Evolutionary conservation across 2,329 filamentous ascomycete species (phyloP).

Genomic region (Salinomyces thailandicus): DNA sequence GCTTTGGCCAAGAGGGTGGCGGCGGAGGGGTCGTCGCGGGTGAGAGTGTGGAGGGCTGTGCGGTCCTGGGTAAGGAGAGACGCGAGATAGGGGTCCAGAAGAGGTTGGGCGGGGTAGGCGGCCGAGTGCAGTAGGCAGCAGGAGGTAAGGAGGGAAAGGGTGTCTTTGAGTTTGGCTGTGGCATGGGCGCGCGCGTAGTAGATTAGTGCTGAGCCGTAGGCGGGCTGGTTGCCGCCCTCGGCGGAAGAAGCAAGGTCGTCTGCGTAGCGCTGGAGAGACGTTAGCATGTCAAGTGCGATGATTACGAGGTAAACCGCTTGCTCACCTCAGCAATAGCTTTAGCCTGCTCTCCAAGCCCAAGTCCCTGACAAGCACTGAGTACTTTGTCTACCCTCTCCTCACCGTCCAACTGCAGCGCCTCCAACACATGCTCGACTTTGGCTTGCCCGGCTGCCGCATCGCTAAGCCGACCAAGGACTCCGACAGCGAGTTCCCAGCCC

Average conservation of each 20-base stretch:
- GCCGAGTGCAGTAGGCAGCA: slow-evolving; percentile 78
- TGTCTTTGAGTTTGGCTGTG: slow-evolving; percentile 66
- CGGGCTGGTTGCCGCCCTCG: slow-evolving; percentile 20
- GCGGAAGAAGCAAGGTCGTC: slow-evolving; percentile 63
- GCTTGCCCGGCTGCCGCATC: slow-evolving; percentile 59
- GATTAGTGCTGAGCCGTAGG: slow-evolving; percentile 77
- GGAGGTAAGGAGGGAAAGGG: slow-evolving; percentile 77
- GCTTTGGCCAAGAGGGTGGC: slow-evolving; percentile 74
- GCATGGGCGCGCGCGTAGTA: slow-evolving; percentile 84
- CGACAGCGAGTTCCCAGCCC: slow-evolving; percentile 84
- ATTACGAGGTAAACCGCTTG: too few species aligned
- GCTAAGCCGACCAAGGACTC: slow-evolving; percentile 72
- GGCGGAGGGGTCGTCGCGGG: slow-evolving; percentile 65
- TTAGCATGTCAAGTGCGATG: too few species aligned
- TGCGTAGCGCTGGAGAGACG: slow-evolving; percentile 58
- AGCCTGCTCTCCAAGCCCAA: slow-evolving; percentile 69
- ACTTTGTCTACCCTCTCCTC: slow-evolving; percentile 68
- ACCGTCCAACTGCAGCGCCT: slow-evolving; percentile 61
- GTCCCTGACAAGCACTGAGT: slow-evolving; percentile 63
- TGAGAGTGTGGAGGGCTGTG: slow-evolving; percentile 59
- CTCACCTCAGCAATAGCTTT: slow-evolving; percentile 72
- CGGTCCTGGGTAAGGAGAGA: slow-evolving; percentile 62
- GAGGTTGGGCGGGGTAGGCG: slow-evolving; percentile 59
- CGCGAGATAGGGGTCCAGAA: slow-evolving; percentile 63
- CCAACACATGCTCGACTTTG: slow-evolving; percentile 63